A percentile compares a stretch with the other conserved stretches of the same genome.
These are phyloP conservation scores for Naganishia vishniacii DNA, from an alignment of 768 basidiomycete species.

Conservation along the genomic window DNA sequence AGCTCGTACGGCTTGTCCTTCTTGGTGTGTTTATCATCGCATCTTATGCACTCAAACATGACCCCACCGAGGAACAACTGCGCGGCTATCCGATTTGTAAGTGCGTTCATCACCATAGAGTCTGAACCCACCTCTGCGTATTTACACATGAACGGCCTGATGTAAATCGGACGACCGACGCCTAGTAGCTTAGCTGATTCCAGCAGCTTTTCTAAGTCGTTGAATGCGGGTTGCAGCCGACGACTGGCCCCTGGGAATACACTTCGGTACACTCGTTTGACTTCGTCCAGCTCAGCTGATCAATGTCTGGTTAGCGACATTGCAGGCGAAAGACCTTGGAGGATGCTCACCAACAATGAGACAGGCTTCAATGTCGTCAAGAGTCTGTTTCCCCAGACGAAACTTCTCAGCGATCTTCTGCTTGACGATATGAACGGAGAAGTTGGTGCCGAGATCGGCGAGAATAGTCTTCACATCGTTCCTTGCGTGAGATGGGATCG, in stretches of 20 bases:
- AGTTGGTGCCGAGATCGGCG: not conserved
- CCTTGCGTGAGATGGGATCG: not conserved
- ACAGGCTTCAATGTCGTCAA: slow-evolving; percentile 45
- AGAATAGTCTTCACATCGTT: slow-evolving; percentile 9
- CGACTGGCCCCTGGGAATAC: slow-evolving; percentile 30
- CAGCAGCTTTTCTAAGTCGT: slow-evolving; percentile 34
- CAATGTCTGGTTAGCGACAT: slow-evolving; percentile 28
- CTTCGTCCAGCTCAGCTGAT: slow-evolving; percentile 36
- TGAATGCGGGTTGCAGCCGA: slow-evolving; percentile 34
- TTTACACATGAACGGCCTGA: slow-evolving; percentile 39
- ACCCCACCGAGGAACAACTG: slow-evolving; percentile 45
- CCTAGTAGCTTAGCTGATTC: slow-evolving; percentile 35
- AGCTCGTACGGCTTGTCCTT: slow-evolving; percentile 40
- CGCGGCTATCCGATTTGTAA: too few relatives aligned
- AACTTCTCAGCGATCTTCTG: slow-evolving; percentile 10
- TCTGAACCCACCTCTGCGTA: slow-evolving; percentile 36
- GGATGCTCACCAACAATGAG: slow-evolving; percentile 36
- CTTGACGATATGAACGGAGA: not conserved
- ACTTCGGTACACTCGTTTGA: not conserved
- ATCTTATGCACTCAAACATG: slow-evolving; percentile 45
- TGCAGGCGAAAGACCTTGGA: not conserved
- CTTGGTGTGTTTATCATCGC: slow-evolving; percentile 25
- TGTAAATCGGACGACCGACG: slow-evolving; percentile 33
- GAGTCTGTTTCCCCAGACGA: slow-evolving; percentile 13
- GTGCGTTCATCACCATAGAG: not conserved